Evolutionary conservation across 176 grass and related monocot species (phyloP).

Genomic region (Tillandsia leiboldiana): DNA sequence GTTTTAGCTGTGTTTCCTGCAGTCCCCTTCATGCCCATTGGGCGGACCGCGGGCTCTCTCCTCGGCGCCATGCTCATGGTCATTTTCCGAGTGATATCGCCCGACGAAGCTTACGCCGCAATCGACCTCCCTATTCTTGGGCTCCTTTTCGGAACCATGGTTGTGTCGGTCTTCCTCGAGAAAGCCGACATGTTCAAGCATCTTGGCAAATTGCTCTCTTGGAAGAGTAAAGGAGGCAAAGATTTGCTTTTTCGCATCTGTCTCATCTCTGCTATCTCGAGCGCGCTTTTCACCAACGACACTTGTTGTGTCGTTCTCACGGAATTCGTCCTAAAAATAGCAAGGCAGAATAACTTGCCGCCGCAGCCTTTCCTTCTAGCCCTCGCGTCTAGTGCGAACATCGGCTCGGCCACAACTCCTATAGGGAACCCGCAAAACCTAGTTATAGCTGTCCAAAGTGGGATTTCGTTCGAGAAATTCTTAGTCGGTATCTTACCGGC

Average conservation of each 20-base stretch:
- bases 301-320: slow-evolving; percentile 88
- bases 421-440: slow-evolving; percentile 99
- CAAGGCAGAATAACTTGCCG: slow-evolving; percentile 79
- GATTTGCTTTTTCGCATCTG: slow-evolving; percentile 82
- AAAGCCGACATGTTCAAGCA: slow-evolving; percentile 85
- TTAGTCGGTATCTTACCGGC: slow-evolving; percentile 61
- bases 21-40: slow-evolving; percentile 76
- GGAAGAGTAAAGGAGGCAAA: slow-evolving; percentile 63
- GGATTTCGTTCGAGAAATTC: slow-evolving; percentile 62
- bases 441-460: slow-evolving; percentile 79
- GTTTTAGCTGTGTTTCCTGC: slow-evolving; percentile 92
- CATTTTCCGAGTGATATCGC: slow-evolving; percentile 49
- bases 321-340: slow-evolving; percentile 82
- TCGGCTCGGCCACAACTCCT: slow-evolving; percentile 69
- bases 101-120: slow-evolving; percentile 73
- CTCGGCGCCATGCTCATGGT: slow-evolving; percentile 95
- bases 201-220: slow-evolving; percentile 50
- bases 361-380: slow-evolving; percentile 65
- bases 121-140: slow-evolving; percentile 86
- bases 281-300: slow-evolving; percentile 96
- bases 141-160: slow-evolving; percentile 91
- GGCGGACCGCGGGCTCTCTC: slow-evolving; percentile 75
- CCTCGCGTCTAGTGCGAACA: slow-evolving; percentile 78
- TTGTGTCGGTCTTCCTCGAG: slow-evolving; percentile 88
- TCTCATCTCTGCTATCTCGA: slow-evolving; percentile 58